These are phyloP conservation scores for Diaporthe longicolla DNA, from an alignment of 2,329 filamentous ascomycete species.

Conservation along the genomic window DNA sequence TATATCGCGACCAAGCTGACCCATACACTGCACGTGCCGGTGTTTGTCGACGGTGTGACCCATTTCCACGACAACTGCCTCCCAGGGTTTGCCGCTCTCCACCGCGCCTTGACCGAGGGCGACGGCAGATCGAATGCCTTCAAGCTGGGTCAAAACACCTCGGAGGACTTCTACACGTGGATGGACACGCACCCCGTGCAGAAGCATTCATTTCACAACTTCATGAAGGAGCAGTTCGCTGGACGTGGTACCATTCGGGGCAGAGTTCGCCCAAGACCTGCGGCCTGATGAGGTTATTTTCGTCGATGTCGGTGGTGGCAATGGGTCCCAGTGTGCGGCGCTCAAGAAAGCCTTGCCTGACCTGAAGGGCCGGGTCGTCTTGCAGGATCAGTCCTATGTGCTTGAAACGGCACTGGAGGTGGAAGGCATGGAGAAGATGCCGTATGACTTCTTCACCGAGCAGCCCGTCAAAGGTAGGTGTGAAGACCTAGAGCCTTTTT, in stretches of 20 bases:
- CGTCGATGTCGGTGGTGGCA: slow-evolving; percentile 17
- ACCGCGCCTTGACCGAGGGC: not conserved
- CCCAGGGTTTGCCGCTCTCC: slow-evolving; percentile 7
- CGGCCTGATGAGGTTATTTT: not conserved
- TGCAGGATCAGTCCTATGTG: slow-evolving; percentile 47
- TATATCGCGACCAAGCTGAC: slow-evolving; percentile 12
- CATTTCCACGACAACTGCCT: slow-evolving; percentile 24
- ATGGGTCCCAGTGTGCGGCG: slow-evolving; percentile 7
- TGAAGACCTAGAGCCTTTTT: not conserved
- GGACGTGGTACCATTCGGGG: slow-evolving; percentile 45
- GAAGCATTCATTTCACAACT: slow-evolving; percentile 46
- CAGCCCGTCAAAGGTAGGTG: slow-evolving; percentile 48
- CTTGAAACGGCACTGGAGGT: slow-evolving; percentile 44
- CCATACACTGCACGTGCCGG: not conserved
- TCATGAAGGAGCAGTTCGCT: slow-evolving; percentile 48
- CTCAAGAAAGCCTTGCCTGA: not conserved
- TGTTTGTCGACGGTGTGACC: not conserved
- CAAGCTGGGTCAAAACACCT: slow-evolving; percentile 6
- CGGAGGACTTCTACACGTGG: slow-evolving; percentile 16
- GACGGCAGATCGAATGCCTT: not conserved
- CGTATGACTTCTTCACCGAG: slow-evolving; percentile 39
- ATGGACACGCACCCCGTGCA: slow-evolving; percentile 37
- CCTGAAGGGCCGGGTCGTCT: not conserved
- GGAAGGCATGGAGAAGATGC: slow-evolving; percentile 47
- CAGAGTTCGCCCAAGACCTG: slow-evolving; percentile 36